Conservation (phyloP, 345 rosid genomes). For the Cardamine resedifolia region DNA sequence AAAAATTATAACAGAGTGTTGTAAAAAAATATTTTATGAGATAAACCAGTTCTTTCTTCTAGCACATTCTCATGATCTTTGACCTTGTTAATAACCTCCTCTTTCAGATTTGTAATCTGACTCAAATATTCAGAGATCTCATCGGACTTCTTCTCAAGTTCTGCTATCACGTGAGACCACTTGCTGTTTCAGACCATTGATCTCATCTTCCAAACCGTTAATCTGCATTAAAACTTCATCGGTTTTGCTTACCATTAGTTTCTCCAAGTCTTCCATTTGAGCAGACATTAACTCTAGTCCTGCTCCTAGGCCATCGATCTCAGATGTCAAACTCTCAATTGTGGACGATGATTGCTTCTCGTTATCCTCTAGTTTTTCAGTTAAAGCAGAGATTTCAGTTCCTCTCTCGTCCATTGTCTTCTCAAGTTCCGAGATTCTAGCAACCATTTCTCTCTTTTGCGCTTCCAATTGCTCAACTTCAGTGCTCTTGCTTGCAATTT, state of each 20-base stretch:
- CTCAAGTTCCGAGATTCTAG: constrained; percentile 56
- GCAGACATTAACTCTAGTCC: constrained; percentile 43
- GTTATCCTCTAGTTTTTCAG: constrained; percentile 55
- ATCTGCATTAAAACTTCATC: constrained; percentile 56
- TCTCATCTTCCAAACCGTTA: constrained; percentile 53
- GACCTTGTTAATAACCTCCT: constrained; percentile 39
- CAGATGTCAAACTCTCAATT: constrained; percentile 55
- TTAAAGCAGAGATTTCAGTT: constrained; percentile 48
- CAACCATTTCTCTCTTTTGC: constrained; percentile 47
- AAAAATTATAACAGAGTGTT: too few relatives aligned
- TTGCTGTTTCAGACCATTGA: constrained; percentile 49
- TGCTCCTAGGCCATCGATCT: constrained; percentile 43
- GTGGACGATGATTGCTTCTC: constrained; percentile 53
- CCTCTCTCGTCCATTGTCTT: constrained; percentile 46
- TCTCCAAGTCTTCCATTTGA: constrained; percentile 68
- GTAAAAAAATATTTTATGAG: too few relatives aligned
- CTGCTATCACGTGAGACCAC: constrained; percentile 49
- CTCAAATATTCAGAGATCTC: constrained; percentile 52
- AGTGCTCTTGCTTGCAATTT: constrained; percentile 46
- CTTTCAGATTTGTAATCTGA: constrained; percentile 46
- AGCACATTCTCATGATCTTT: constrained; percentile 42
- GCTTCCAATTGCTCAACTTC: constrained; percentile 49
- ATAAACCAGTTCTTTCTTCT: constrained; percentile 51
- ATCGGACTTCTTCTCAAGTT: constrained; percentile 53
- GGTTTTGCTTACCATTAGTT: constrained; percentile 44